A percentile compares a stretch with the other conserved stretches of the same genome.
Evolutionary conservation across 129 eudicot genomes (phyloP).

Genomic region (Mikania micrantha): DNA sequence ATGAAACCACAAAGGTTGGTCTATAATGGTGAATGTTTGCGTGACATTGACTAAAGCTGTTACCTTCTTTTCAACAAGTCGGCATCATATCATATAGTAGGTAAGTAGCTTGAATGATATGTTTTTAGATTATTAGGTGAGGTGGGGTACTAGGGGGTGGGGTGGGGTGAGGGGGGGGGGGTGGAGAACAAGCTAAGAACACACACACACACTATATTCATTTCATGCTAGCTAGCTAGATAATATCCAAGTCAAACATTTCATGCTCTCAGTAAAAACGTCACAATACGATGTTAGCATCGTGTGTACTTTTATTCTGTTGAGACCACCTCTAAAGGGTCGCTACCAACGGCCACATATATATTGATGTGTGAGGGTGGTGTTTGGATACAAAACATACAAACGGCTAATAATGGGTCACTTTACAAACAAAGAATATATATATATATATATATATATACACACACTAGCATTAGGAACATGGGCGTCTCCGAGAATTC

Average conservation of each 20-base stretch:
- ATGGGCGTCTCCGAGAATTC: no score
- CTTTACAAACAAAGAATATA: no score
- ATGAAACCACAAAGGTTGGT: conserved; percentile 25
- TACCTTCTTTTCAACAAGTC: conserved; percentile 4
- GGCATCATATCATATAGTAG: conserved; percentile 3
- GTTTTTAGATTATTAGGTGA: conserved; percentile 11
- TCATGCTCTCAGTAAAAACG: conserved; percentile 8
- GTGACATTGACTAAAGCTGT: conserved; percentile 26
- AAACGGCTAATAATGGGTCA: no score
- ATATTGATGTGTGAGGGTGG: no score
- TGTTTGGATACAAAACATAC: no score
- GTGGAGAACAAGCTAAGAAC: no score
- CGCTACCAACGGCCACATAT: no score
- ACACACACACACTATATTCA: conserved; percentile 12
- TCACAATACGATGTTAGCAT: not conserved
- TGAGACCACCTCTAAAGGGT: no score
- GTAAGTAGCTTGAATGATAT: conserved; percentile 27
- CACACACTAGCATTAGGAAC: no score
- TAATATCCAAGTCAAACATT: conserved; percentile 21
- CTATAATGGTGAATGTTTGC: conserved; percentile 18
- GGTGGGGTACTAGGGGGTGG: no score
- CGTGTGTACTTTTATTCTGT: not conserved
- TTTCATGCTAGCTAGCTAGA: conserved; percentile 14
- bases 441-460: no score
- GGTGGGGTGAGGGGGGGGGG: conserved; percentile 15